These are phyloP conservation scores for Pseudocercospora vitis DNA, from an alignment of 2,329 filamentous ascomycete genomes.

Conservation along the genomic window DNA sequence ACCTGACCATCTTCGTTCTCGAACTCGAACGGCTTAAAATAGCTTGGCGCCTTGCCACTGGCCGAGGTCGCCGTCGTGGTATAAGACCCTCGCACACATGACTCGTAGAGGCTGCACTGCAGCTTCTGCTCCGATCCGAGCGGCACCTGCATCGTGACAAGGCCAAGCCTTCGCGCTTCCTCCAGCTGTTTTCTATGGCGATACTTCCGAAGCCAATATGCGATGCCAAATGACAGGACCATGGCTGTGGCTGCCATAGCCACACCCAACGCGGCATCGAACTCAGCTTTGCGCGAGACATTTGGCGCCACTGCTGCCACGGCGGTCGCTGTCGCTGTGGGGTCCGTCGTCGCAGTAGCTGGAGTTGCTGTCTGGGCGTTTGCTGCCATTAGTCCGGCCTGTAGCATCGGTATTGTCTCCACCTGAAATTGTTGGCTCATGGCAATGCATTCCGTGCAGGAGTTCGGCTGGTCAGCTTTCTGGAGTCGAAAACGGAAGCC, in stretches of 20 bases:
- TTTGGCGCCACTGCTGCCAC: too few relatives aligned
- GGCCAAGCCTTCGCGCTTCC: background rate
- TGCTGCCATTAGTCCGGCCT: background rate
- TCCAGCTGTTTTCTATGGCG: background rate
- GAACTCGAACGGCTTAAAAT: constrained; percentile 5
- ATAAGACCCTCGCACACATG: background rate
- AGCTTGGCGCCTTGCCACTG: constrained; percentile 2
- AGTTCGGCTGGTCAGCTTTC: constrained; percentile 22
- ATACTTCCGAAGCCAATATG: background rate
- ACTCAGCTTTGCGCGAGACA: background rate
- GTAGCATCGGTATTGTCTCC: background rate
- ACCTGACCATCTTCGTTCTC: background rate
- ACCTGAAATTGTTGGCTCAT: constrained; percentile 12
- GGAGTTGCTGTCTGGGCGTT: background rate
- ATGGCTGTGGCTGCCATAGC: background rate
- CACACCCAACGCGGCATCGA: background rate
- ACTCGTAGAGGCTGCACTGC: constrained; percentile 2
- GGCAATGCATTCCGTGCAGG: constrained; percentile 19
- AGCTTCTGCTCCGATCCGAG: background rate
- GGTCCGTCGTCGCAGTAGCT: background rate
- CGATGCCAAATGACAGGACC: background rate
- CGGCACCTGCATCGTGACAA: background rate
- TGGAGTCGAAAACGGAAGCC: constrained; percentile 23
- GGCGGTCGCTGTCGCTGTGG: background rate
- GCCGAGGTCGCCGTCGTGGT: background rate